phyloP scores from a whole-genome alignment of 106 monocot species.

The Acanthochlamys bracteata region DNA sequence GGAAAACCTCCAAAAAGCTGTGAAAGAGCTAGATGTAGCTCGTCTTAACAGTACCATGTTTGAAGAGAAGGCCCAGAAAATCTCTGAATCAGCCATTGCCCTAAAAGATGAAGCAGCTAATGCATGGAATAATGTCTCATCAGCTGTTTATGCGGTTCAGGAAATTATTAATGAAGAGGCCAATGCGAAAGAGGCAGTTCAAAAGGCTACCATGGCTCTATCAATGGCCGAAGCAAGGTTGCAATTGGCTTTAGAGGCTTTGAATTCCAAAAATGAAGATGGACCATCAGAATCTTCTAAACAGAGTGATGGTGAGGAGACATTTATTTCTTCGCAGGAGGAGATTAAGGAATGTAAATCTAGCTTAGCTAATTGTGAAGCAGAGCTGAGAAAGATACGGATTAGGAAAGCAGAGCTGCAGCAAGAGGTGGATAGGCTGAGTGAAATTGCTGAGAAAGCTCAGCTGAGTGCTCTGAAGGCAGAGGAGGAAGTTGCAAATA shows the following conservation, averaged over 20 bases:
- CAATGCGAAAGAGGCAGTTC: conserved; percentile 70
- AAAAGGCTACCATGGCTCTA: conserved; percentile 82
- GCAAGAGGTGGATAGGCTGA: conserved; percentile 78
- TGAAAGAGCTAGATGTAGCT: conserved; percentile 77
- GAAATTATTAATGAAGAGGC: conserved; percentile 68
- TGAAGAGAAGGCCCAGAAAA: conserved; percentile 87
- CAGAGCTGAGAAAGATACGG: conserved; percentile 52
- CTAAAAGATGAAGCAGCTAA: conserved; percentile 76
- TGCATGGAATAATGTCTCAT: conserved; percentile 52
- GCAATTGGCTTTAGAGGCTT: conserved; percentile 39
- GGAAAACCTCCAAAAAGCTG: conserved; percentile 57
- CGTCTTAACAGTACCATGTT: conserved; percentile 75
- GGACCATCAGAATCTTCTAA: conserved; percentile 9
- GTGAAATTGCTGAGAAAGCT: conserved; percentile 70
- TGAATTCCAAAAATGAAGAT: conserved; percentile 31
- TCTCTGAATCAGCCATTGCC: conserved; percentile 77
- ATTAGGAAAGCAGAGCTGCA: conserved; percentile 64
- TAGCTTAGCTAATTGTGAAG: conserved; percentile 44
- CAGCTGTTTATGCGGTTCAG: conserved; percentile 57
- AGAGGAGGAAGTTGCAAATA: conserved; percentile 81
- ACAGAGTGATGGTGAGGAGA: conserved; percentile 23
- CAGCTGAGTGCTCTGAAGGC: conserved; percentile 73
- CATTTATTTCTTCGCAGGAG: conserved; percentile 44
- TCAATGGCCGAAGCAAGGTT: conserved; percentile 89
- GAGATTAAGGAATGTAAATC: conserved; percentile 50